Evolutionary conservation across 495 filamentous ascomycete species (phyloP).

Genomic region (Podospora bellae-mahoneyi): DNA sequence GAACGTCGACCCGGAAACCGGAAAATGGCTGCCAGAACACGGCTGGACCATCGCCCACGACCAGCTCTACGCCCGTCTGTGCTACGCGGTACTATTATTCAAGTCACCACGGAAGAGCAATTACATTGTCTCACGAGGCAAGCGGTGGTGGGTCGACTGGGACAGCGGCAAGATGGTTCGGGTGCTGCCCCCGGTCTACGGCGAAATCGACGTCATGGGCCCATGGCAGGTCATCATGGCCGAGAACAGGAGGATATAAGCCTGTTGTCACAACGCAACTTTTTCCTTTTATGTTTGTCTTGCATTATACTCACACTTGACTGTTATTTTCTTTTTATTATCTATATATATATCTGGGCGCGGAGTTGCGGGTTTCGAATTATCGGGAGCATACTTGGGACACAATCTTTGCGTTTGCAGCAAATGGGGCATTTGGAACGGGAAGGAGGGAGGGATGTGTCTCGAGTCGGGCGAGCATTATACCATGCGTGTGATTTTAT

Average conservation of each 20-base stretch:
- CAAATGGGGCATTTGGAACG: neutral
- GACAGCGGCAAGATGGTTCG: conserved; percentile 41
- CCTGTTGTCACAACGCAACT: neutral
- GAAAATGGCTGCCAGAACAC: conserved; percentile 52
- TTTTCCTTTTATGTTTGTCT: conserved; percentile 7
- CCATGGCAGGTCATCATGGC: conserved; percentile 37
- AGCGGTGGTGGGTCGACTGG: conserved; percentile 50
- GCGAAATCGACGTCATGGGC: conserved; percentile 36
- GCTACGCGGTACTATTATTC: conserved; percentile 49
- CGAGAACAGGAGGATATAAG: conserved; percentile 35
- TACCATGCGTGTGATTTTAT: conserved; percentile 4
- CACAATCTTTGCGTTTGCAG: neutral
- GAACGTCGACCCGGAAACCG: conserved; percentile 34
- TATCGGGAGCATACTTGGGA: neutral
- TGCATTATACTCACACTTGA: neutral
- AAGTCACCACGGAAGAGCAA: conserved; percentile 45
- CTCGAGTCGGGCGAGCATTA: neutral
- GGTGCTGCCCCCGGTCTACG: conserved; percentile 40
- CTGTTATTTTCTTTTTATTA: conserved; percentile 18
- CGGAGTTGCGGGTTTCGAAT: neutral
- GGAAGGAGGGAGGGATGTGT: neutral
- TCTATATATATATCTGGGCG: conserved; percentile 1
- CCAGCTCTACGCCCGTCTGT: conserved; percentile 51
- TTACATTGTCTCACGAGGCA: conserved; percentile 44
- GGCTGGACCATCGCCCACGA: conserved; percentile 48